Percentiles rank a stretch among this genome's conserved stretches.
Evolutionary conservation across 2,329 filamentous ascomycete genomes (phyloP).

Genomic region (Arachnopeziza araneosa): DNA sequence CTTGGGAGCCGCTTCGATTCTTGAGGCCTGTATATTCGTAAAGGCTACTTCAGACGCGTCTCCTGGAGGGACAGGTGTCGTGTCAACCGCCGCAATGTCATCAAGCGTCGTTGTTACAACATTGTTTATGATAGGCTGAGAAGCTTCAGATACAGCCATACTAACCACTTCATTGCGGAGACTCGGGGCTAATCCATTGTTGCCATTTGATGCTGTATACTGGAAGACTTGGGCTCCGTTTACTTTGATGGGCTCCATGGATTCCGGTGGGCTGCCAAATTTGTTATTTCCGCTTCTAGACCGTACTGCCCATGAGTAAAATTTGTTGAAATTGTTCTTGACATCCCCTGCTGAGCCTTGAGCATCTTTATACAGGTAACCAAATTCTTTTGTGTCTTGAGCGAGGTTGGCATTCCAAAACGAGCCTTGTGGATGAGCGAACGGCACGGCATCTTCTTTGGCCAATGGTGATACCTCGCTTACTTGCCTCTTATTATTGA

Average conservation of each 20-base stretch:
- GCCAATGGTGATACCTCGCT: too few species aligned
- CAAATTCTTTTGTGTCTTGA: too few species aligned
- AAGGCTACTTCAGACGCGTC: too few species aligned
- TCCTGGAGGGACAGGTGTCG: not conserved
- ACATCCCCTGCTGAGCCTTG: too few species aligned
- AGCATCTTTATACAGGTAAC: too few species aligned
- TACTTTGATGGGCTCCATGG: conserved; percentile 4
- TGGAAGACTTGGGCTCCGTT: conserved; percentile 1
- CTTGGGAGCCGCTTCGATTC: not conserved
- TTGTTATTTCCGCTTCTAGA: not conserved
- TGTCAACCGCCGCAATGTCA: not conserved
- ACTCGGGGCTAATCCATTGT: not conserved
- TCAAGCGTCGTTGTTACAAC: not conserved
- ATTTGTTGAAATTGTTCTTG: not conserved
- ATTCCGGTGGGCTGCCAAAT: conserved; percentile 1
- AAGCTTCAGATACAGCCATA: conserved; percentile 1
- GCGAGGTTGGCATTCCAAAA: too few species aligned
- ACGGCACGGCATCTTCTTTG: too few species aligned
- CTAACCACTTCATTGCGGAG: not conserved
- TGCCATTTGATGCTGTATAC: not conserved
- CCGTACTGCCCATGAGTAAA: conserved; percentile 3
- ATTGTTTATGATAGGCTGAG: not conserved
- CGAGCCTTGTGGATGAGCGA: too few species aligned
- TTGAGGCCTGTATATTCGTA: conserved; percentile 1
- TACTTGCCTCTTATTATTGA: too few species aligned